Evolutionary conservation across 2,329 filamentous ascomycete genomes (phyloP).

Genomic region (Boeremia lycopersici): DNA sequence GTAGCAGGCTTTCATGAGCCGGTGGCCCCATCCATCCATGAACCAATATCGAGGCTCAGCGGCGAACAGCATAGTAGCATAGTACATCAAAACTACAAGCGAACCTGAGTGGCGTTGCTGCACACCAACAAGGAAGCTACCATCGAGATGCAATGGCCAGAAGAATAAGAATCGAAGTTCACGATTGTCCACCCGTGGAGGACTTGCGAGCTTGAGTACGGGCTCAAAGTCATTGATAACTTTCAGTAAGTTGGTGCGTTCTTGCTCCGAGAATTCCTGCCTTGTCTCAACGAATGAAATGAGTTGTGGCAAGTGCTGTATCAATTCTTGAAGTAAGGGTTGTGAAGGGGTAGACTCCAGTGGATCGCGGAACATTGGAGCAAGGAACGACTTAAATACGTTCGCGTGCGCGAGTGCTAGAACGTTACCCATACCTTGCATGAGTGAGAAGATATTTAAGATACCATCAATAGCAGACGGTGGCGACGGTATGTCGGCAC

Average conservation of each 20-base stretch:
- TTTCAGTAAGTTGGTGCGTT: constrained; percentile 22
- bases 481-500: constrained; percentile 7
- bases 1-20: constrained; percentile 31
- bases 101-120: constrained; percentile 41
- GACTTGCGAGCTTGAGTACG: constrained; percentile 27
- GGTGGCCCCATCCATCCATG: constrained; percentile 45
- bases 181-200: constrained; percentile 38
- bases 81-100: constrained; percentile 48
- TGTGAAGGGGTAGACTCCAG: constrained; percentile 30
- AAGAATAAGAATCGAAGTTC: constrained; percentile 44
- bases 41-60: constrained; percentile 49
- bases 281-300: constrained; percentile 29
- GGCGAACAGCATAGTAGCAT: constrained; percentile 42
- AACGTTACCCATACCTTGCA: constrained; percentile 44
- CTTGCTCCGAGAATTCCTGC: constrained; percentile 23
- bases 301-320: constrained; percentile 28
- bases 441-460: constrained; percentile 43
- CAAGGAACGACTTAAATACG: constrained; percentile 34
- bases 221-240: constrained; percentile 29
- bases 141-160: constrained; percentile 47
- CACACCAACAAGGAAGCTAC: constrained; percentile 40
- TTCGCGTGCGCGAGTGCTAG: constrained; percentile 26
- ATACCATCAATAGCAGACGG: constrained; percentile 38
- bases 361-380: constrained; percentile 27
- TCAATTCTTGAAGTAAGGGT: constrained; percentile 35